Conservation (phyloP, 176 grass and related monocot genomes). For the Carex myosuroides region DNA sequence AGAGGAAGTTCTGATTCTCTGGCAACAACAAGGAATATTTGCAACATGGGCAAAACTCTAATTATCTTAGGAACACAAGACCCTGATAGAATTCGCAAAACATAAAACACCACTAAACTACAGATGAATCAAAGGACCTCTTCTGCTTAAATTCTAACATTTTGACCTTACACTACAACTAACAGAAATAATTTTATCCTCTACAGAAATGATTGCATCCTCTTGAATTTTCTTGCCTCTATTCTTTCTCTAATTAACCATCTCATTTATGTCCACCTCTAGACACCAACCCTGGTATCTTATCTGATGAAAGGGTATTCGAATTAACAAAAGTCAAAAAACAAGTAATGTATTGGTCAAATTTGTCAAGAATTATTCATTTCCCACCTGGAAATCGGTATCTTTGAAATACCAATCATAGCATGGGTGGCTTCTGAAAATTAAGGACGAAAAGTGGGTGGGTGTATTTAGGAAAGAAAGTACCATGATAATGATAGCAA, state of each 20-base stretch:
- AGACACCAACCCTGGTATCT: not conserved
- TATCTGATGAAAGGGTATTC: not conserved
- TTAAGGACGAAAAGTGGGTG: not conserved
- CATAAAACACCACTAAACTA: not conserved
- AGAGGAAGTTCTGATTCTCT: not conserved
- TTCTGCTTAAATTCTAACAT: not conserved
- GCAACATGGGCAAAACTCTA: not conserved
- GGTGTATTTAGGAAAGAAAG: not conserved
- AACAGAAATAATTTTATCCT: not conserved
- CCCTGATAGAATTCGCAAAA: not conserved
- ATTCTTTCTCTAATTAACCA: not conserved
- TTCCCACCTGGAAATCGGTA: not conserved
- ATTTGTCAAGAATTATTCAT: not conserved
- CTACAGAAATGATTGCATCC: not conserved
- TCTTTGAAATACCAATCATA: not conserved
- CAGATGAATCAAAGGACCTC: not conserved
- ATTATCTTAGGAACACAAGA: not conserved
- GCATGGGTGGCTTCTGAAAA: not conserved
- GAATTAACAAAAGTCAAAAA: not conserved
- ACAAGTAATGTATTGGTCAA: not conserved
- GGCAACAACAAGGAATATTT: not conserved
- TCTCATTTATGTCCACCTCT: not conserved
- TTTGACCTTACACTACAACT: not conserved
- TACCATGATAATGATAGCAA: conserved; percentile 1
- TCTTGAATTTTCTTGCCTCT: not conserved